Evolutionary conservation across 768 basidiomycete genomes (phyloP), one percentile per base, ranked within the genome.

Genomic region (Panaeolus papilionaceus): DNA sequence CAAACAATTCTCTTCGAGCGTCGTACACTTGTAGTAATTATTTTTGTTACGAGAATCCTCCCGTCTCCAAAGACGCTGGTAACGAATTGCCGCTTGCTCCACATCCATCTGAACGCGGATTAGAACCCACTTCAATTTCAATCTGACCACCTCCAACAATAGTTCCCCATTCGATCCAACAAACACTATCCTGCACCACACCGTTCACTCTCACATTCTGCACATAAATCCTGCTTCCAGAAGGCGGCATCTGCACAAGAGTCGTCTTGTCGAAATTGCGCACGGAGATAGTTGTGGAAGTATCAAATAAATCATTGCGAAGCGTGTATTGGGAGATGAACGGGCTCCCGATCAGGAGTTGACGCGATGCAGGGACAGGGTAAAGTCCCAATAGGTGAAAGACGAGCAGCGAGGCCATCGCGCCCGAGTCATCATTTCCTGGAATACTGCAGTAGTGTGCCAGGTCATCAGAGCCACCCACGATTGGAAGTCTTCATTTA

Each of bases 361-460:
- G 85, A 4, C 74, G 79, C 2, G 84, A 81, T 2, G 83, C 70
- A 2, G 81, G 78, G 37, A 86, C 84, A 14, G 85, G 85, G 69
- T 86, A 86, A 39, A 86, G 74, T 0, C 85, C 85, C 16, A 86
- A 75, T 54, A 86, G 74, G 70, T 86, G 84, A 79, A 86, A 86
- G 7, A 78, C 76, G 12, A 85, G 80, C 20, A 85, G 79, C 7
- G 83, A 73, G 0, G 84, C 85, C 85, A 86, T 86, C 9, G 85
- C 85, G 26, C 82, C 85, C 4, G 82, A 83, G 70, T 86, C 84
- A 68, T 86, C 85, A 67, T 86, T 86, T 3, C 84, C 84, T 2
- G 85, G 85, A 37, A 86, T 79, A 39, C 84, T 81, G 44, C n/a
- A 63, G 33, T 38, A 65, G 26, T 40, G 23, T 44, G 47, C 5